Base-by-base conservation (phyloP, 176 grass and related monocot genomes). In the Avena atlantica region DNA sequence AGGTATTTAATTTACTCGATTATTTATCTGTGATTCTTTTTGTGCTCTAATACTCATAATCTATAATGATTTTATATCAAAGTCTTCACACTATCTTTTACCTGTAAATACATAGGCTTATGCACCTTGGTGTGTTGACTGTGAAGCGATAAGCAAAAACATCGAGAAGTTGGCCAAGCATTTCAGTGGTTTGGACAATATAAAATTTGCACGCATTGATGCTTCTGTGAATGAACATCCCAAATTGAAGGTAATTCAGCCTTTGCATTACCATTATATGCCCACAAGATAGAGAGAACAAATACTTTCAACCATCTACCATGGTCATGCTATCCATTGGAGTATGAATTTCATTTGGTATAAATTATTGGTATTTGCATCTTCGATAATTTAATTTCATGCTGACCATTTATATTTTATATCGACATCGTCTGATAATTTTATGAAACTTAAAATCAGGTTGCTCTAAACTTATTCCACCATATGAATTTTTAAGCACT, bases 141-240 rank as follows among this genome's bases (percentile, higher is more conserved):
- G 91, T 82, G 91, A 93, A 58, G 59, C 81, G 14, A 93, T 88
- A 27, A 89, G 86, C 78, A 95, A 95, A 83, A 92, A 95, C 17
- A 53, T 93, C 1, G 84, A 93, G 61, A 95, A 92, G 66, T 78
- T 92, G 64, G 93, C 90, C 23, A 89, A 92, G 64, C 88, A 91
- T 89, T 91, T 95, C 21, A 87, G 70, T 78, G 93, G 86, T 36
- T 17, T 87, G 70, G 88, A 82, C 53, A 90, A 64, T 83, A 72
- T 95, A 65, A 95, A 90, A 85, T 89, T 95, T 81, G 81, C 88
- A 70, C 87, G 93, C 29, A 91, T 92, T 44, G 93, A 92, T 92
- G 93, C 86, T 91, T 95, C 90, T 75, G 81, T 88, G 31, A 95
- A 95, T 89, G 93, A 95, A 50, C 93, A 95, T 85, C 93, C 93